These are phyloP conservation scores for Boeremia lycopersici DNA, from an alignment of 2,329 filamentous ascomycete genomes.

Conservation along the genomic window DNA sequence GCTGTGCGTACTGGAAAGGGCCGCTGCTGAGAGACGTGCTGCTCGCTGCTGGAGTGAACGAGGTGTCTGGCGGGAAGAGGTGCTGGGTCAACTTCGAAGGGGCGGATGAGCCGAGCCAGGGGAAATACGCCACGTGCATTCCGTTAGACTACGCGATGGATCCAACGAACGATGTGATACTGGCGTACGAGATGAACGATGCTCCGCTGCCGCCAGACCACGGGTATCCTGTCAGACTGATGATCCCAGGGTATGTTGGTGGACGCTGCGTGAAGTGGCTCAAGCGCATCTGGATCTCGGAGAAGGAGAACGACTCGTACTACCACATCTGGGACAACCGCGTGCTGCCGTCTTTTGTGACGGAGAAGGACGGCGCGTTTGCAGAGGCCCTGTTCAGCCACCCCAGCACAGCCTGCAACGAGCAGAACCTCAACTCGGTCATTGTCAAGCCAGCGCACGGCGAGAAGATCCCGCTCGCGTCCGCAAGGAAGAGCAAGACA, in stretches of 20 bases:
- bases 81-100: slow-evolving; percentile 59
- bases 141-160: slow-evolving; percentile 29
- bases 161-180: slow-evolving; percentile 18
- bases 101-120: slow-evolving; percentile 54
- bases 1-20: slow-evolving; percentile 52
- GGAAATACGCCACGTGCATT: slow-evolving; percentile 60
- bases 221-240: slow-evolving; percentile 55
- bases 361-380: slow-evolving; percentile 56
- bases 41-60: slow-evolving; percentile 47
- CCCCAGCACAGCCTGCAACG: slow-evolving; percentile 53
- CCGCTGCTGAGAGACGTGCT: slow-evolving; percentile 56
- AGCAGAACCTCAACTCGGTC: slow-evolving; percentile 60
- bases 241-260: slow-evolving; percentile 58
- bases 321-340: slow-evolving; percentile 64
- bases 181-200: slow-evolving; percentile 53
- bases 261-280: slow-evolving; percentile 61
- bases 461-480: slow-evolving; percentile 47
- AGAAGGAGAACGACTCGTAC: slow-evolving; percentile 56
- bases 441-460: slow-evolving; percentile 55
- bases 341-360: slow-evolving; percentile 58
- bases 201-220: slow-evolving; percentile 51
- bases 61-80: slow-evolving; percentile 26
- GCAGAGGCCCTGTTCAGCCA: slow-evolving; percentile 56
- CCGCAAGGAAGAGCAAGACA: slow-evolving; percentile 47
- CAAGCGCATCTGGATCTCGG: slow-evolving; percentile 56